These are phyloP conservation scores for Boeremia exigua DNA, from an alignment of 2,329 filamentous ascomycete genomes.

Conservation along the genomic window DNA sequence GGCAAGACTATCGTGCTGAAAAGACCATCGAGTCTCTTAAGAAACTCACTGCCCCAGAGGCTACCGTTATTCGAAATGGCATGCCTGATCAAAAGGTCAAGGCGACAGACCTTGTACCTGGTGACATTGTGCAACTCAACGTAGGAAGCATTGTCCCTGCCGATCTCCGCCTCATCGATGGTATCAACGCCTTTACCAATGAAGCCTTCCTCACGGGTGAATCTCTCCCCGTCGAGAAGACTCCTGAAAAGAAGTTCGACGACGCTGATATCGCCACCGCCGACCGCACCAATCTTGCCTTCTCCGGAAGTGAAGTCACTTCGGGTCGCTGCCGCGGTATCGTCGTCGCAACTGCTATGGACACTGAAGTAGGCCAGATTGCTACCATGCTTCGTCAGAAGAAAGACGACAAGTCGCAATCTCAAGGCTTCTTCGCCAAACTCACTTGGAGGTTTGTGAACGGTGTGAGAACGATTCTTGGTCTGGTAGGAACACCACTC, in stretches of 20 bases:
- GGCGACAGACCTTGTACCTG: conserved; percentile 47
- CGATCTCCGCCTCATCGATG: conserved; percentile 67
- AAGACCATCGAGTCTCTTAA: conserved; percentile 51
- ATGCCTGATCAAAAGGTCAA: conserved; percentile 43
- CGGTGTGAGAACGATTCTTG: conserved; percentile 61
- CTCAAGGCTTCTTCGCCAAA: conserved; percentile 54
- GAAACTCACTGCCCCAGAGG: conserved; percentile 48
- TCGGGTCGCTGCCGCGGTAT: conserved; percentile 73
- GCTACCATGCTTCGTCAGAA: conserved; percentile 70
- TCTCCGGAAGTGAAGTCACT: conserved; percentile 74
- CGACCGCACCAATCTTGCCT: conserved; percentile 73
- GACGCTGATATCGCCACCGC: conserved; percentile 61
- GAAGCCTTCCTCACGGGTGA: conserved; percentile 78
- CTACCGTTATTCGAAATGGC: conserved; percentile 47
- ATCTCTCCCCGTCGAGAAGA: conserved; percentile 72
- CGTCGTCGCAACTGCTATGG: conserved; percentile 73
- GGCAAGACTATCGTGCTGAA: conserved; percentile 59
- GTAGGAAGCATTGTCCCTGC: conserved; percentile 70
- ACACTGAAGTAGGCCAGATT: conserved; percentile 77
- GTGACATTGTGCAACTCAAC: conserved; percentile 48
- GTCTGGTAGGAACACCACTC: conserved; percentile 79
- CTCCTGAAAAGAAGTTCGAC: conserved; percentile 60
- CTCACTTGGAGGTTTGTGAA: conserved; percentile 40
- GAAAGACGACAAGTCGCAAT: conserved; percentile 57
- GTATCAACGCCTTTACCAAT: conserved; percentile 77